These are phyloP conservation scores for Lachnellula hyalina DNA, from an alignment of 2,329 filamentous ascomycete species.

Conservation along the genomic window DNA sequence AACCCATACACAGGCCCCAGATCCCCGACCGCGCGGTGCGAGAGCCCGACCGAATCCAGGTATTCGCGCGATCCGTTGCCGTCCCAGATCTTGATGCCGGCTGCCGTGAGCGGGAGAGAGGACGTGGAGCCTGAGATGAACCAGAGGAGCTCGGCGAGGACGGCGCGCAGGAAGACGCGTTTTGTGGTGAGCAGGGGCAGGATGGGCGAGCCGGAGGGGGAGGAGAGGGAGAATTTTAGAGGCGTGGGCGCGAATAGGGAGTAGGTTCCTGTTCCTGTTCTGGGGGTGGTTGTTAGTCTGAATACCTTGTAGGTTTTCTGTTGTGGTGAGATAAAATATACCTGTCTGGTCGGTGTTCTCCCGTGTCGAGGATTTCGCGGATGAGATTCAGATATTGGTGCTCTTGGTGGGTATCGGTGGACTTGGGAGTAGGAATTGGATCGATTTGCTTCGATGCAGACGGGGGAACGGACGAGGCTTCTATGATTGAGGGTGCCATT, in stretches of 20 bases:
- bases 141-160: conserved; percentile 92
- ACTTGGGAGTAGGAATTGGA: not conserved
- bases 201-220: conserved; percentile 52
- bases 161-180: conserved; percentile 86
- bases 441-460: conserved; percentile 1
- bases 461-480: conserved; percentile 10
- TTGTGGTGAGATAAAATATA: conserved; percentile 32
- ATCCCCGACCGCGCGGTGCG: conserved; percentile 79
- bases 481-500: conserved; percentile 20
- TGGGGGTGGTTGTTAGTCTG: conserved; percentile 29
- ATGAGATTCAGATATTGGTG: conserved; percentile 91
- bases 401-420: conserved; percentile 63
- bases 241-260: conserved; percentile 84
- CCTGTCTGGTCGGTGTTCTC: conserved; percentile 87
- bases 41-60: conserved; percentile 78
- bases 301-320: not conserved
- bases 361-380: conserved; percentile 71
- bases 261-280: conserved; percentile 88
- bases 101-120: conserved; percentile 66
- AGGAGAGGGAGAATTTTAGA: conserved; percentile 78
- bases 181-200: conserved; percentile 96
- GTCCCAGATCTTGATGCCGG: conserved; percentile 96
- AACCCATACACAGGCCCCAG: conserved; percentile 96
- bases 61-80: conserved; percentile 89
- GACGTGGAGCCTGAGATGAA: conserved; percentile 85